Evolutionary conservation across 2,329 filamentous ascomycete genomes (phyloP), one percentile per base, ranked within the genome.

Genomic region (Aspergillus udagawae): DNA sequence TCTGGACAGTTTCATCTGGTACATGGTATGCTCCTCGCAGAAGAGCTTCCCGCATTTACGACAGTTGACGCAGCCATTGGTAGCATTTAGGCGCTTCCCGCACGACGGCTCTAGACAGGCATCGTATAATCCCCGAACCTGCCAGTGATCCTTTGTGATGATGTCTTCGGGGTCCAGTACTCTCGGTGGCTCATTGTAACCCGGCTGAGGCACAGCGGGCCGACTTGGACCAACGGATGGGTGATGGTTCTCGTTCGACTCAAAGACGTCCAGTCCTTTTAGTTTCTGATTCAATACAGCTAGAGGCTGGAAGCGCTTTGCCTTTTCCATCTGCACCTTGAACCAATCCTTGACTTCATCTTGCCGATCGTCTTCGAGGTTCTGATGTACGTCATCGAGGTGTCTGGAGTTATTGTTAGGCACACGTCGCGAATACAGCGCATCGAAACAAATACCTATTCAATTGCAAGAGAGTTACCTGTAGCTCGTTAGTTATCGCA

Each of bases 21-120:
- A 99, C 92, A 99, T 96, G 53, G 94, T 97, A 73, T 99, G 94
- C 65, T 93, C 90, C 70, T 97, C 94, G 74, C 94, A 99, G 71
- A 97, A 99, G 44, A 99, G 78, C 65, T 88, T 88, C 6, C 94
- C 94, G 68, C 94, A 99, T 61, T 92, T 91, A 61, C 94, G 84
- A 74, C 94, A 99, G 73, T 99, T 97, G 67, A 99, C 87, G 67
- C 83, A 92, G 20, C 92, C 91, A 67, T 89, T 92, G 6, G 89
- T 82, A 2, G 88, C 83, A 0, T 91, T 92, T 4, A 99, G 78
- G 27, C 86, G 83, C 73, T 89, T 90, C 29, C 86, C 90, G 66
- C 94, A 99, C 21, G 87, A 81, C 0, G 92, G 93, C 66, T 99
- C 94, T 8, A 92, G 89, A 70, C 94, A 99, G 12, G 82, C 70